Evolutionary conservation across 2,329 filamentous ascomycete species (phyloP), one percentile per base, ranked within the genome.

Genomic region (Coniella lustricola): DNA sequence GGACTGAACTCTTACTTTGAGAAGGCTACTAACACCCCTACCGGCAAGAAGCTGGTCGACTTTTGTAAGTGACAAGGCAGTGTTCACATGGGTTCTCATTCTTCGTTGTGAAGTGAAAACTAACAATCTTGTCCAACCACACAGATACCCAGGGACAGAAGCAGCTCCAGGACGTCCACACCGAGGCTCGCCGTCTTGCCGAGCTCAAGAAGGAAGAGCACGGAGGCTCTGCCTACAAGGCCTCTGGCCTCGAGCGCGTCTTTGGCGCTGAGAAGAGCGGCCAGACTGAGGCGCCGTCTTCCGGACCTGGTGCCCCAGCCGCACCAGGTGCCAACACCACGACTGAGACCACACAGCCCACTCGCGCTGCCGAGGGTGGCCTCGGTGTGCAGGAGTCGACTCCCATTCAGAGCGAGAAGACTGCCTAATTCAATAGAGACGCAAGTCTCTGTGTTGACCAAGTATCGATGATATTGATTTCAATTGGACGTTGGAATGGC

Each of bases 91-190:
- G n/a, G n/a, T n/a, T 21, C 36, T 14, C 5, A 17, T 8, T 18
- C 4, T 17, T 17, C 16, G 13, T n/a, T 34, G 4, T 12, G 10
- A 34, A 12, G 32, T 14, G 32, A 12, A 13, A 17, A 13, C 50
- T 52, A 13, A 52, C 50, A 16, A 12, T 21, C 2, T 3, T 1
- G 14, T n/a, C n/a, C 16, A 38, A 14, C 10, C 18, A n/a, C 32
- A n/a, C 25, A 53, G 51, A 98, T 71, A 77, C 83, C 7, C 76
- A 88, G 58, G 80, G 87, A 55, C 83, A 85, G 65, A 89, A 89
- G 72, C 90, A 97, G 70, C 90, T 96, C 29, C 77, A 89, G 60
- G 93, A 98, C 64, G 93, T 98, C 40, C 93, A 98, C 70, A 78
- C 76, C 54, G 93, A 98, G 76, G 93, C 93, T 29, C 79, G 85